phyloP scores from a whole-genome alignment of 1,284 basidiomycete genomes.

The Trichosporon sp. region DNA sequence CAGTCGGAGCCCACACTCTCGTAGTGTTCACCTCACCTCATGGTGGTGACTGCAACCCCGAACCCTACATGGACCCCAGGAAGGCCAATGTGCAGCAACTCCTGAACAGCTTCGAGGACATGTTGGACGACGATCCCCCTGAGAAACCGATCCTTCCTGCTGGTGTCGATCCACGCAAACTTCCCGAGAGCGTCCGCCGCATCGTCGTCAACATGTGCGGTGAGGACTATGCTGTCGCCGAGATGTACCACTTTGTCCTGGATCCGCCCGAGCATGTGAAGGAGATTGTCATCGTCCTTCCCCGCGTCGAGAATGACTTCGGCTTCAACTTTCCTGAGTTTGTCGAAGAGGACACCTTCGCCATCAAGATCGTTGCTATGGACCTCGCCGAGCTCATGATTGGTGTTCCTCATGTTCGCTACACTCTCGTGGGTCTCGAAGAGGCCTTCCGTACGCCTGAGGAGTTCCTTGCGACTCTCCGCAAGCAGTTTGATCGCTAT shows the following conservation, averaged over 20 bases:
- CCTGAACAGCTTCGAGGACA: not conserved
- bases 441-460: not conserved
- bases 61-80: not conserved
- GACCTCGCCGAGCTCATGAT: not conserved
- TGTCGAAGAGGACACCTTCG: not conserved
- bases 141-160: not conserved
- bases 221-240: not conserved
- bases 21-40: not conserved
- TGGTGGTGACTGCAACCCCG: not conserved
- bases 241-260: not conserved
- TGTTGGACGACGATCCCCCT: not conserved
- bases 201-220: not conserved
- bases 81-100: not conserved
- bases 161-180: not conserved
- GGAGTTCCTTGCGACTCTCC: not conserved
- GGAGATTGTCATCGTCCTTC: not conserved
- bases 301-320: not conserved
- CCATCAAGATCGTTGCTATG: not conserved
- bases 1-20: not conserved
- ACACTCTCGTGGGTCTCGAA: not conserved
- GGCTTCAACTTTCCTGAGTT: slow-evolving; percentile 33
- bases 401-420: not conserved
- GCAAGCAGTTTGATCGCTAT: not conserved
- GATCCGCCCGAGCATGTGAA: not conserved
- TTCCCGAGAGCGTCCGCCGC: not conserved